Percentiles rank a stretch among this genome's conserved stretches.
Conservation (phyloP, 306 rosid species). For the Hippophae rhamnoides region DNA sequence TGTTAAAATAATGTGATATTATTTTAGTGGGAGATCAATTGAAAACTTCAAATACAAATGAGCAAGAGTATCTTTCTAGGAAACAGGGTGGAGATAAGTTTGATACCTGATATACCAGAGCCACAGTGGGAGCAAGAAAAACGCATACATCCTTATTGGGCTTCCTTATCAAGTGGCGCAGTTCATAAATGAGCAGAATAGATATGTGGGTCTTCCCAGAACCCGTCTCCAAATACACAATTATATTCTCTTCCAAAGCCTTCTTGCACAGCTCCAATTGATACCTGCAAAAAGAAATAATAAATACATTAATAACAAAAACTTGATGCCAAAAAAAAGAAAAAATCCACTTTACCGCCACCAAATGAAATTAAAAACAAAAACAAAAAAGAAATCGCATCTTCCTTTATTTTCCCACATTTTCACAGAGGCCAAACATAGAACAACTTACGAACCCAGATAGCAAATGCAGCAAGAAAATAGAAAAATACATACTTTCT, state of each 20-base stretch:
- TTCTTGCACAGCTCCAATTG: constrained; percentile 71
- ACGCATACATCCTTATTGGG: constrained; percentile 61
- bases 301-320: not conserved
- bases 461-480: constrained; percentile 7
- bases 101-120: constrained; percentile 78
- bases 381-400: not conserved
- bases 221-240: constrained; percentile 88
- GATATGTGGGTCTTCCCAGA: constrained; percentile 96
- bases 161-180: constrained; percentile 57
- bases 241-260: constrained; percentile 80
- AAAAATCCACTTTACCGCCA: not conserved
- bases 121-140: constrained; percentile 92
- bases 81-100: constrained; percentile 7
- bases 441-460: constrained; percentile 3
- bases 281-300: constrained; percentile 40
- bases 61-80: no score
- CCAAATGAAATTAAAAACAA: not conserved
- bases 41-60: no score
- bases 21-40: no score
- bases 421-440: constrained; percentile 15
- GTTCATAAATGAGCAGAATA: constrained; percentile 64
- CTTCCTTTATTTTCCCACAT: not conserved
- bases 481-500: constrained; percentile 37
- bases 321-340: no score
- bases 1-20: no score